Base-by-base conservation (phyloP, 23 red algal genomes). In the Rhodosorus marinus region DNA sequence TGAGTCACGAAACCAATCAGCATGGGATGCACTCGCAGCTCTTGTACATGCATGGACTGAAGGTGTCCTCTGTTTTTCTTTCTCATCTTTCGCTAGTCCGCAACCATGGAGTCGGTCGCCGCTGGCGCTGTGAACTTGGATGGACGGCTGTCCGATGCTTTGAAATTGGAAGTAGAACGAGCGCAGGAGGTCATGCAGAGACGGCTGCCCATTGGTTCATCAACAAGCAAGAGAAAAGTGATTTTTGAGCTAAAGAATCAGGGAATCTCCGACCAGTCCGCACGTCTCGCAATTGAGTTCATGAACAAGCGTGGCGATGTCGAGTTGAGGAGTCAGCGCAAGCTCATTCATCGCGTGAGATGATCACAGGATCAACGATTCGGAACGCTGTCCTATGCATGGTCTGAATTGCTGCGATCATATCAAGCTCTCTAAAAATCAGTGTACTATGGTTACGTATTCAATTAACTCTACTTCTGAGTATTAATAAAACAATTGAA, bases 301-400 rank as follows among this genome's bases (percentile, higher is more conserved):
- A 94, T 94, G 87, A 54, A 83, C 22, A 60, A 75, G 3, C 68
- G 87, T 2, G 74, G 75, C 1, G 87, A 94, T 54, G 43, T 94
- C 35, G 69, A 81, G 45, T 94, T 73, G 51, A 58, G 87, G 19
- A 59, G 79, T 20, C 87, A 94, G 56, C 61, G 87, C 0, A 76
- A 74, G 29, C 70, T 53, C 21, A 61, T 94, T 22, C 74, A 79
- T 45, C 75, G 87, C 21, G 69, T 69, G 33, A 76, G 80, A 29
- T 94, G 36, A 92, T 6, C 5, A 51, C 26, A 7, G 11, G 17
- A 15, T 54, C 11, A 11, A 27, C 35, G 11, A 54, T 30, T 17
- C 20, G 51, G 11, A 54, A 54, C n/a, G n/a, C n/a, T n/a, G n/a
- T n/a, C n/a, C n/a, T n/a, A n/a, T n/a, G n/a, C n/a, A n/a, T n/a